Evolutionary conservation across 1,284 basidiomycete genomes (phyloP), one percentile per base, ranked within the genome.

Genomic region (Inonotus obliquus): DNA sequence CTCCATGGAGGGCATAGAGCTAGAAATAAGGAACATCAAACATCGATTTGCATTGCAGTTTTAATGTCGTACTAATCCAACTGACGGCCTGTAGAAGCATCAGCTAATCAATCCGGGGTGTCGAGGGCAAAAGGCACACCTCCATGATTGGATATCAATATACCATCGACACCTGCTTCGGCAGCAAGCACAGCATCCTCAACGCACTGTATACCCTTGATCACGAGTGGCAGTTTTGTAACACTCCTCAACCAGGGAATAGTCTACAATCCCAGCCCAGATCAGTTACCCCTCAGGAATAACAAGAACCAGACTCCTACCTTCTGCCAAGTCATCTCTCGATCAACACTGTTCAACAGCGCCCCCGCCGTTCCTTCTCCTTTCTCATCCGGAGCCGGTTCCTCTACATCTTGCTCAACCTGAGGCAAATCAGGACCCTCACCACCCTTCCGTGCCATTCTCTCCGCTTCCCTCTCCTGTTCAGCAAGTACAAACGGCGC

Each of bases 61-160:
- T 54, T 27, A 38, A 59, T 57, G 5, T 71, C 82, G 72, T 70
- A 90, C 89, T 83, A 91, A 65, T 91, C 88, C 51, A 96, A 76
- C 75, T 96, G 93, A 48, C 94, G 85, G 52, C 87, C 86, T 89
- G 62, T 9, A 63, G 57, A 57, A 62, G 44, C 62, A 62, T 45
- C 35, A 60, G 37, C 58, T 49, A 45, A 47, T 70, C 3, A 73
- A 14, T 55, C 73, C 72, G 60, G 75, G 27, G 41, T n/a, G 6
- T 39, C 58, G 53, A 60, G 25, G 72, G 62, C 56, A 35, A 58
- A 4, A 71, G 64, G 69, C 84, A 67, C 71, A 85, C 94, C 94
- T 63, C 93, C 94, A 68, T 96, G 94, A 69, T 97, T 97, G 3
- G 91, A 92, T n/a, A 94, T 74, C 35, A 97, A 80, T 60, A 98